Conservation (phyloP, 2,329 filamentous ascomycete genomes). For the Pestalotiopsis sp. region DNA sequence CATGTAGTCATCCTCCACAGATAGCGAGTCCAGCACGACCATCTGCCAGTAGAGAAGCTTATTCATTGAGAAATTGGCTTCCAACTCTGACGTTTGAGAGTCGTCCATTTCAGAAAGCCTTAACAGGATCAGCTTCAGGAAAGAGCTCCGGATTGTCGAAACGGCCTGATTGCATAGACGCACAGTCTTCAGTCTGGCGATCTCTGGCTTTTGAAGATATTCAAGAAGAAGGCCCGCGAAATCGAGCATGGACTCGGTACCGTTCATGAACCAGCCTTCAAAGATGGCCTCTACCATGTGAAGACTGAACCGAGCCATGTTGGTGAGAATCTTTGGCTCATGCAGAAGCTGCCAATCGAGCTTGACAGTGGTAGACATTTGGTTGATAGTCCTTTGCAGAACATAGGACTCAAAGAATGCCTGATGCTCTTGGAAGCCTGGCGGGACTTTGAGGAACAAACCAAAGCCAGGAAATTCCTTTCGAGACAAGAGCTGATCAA, state of each 20-base stretch:
- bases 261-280: constrained; percentile 95
- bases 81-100: constrained; percentile 57
- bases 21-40: constrained; percentile 78
- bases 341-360: constrained; percentile 72
- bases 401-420: constrained; percentile 94
- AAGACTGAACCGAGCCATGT: constrained; percentile 77
- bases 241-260: constrained; percentile 80
- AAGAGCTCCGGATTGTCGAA: constrained; percentile 72
- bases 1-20: constrained; percentile 79
- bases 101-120: constrained; percentile 83
- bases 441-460: constrained; percentile 84
- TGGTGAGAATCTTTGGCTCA: constrained; percentile 84
- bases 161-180: constrained; percentile 89
- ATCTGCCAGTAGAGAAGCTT: constrained; percentile 96
- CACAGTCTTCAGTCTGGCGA: constrained; percentile 81
- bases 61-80: constrained; percentile 74
- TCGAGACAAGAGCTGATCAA: constrained; percentile 80
- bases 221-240: constrained; percentile 85
- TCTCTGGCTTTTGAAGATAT: constrained; percentile 83
- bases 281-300: constrained; percentile 91
- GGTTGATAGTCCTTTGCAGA: constrained; percentile 72
- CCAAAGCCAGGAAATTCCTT: constrained; percentile 92
- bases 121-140: constrained; percentile 79
- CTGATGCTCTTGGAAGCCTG: constrained; percentile 92
- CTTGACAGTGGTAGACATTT: constrained; percentile 71